Base-by-base conservation (phyloP, 148 eudicot species). In the Agrostemma githago region DNA sequence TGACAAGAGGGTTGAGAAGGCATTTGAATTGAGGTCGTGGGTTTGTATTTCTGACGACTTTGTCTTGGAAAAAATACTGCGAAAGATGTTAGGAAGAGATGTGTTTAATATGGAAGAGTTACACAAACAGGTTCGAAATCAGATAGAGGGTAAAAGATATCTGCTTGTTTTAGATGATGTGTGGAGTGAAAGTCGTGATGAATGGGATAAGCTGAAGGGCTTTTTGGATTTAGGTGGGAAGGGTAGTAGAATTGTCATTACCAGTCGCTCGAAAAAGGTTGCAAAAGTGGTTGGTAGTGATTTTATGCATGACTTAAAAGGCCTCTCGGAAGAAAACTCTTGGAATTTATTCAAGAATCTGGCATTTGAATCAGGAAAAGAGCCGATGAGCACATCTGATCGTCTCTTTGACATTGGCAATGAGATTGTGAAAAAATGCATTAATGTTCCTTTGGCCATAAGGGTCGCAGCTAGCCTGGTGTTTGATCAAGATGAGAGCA, bases 291-390 rank as follows among this genome's bases (percentile, higher is more conserved):
- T 26, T 26, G 34, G 34, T 0, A 1, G 1, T 26, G 34, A 1
- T 0, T 26, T 26, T 0, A 26, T 26, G 34, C 1, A 26, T 26
- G 34, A 26, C 1, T 26, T 26, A 26, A 26, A 61, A 19, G 37
- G 26, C 10, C 37, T 61, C 26, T 61, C 37, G 26, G 37, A 19
- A 61, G 37, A 61, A n/a, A 4, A 4, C n/a, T 67, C 54, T 4
- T 42, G 54, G 71, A 67, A 46, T 5, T 67, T 67, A 11, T 38
- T 16, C 0, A 66, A 39, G 70, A 16, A 1, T 48, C 20, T 19
- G 37, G 79, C 76, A 34, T 75, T 80, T 72, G 4, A 54, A 5
- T 58, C 17, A 40, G 69, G 59, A 14, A n/a, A 21, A 11, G 39
- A 15, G 43, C 41, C 66, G 4, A 5, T 6, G 3, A n/a, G n/a